A percentile compares a stretch with the other conserved stretches of the same genome.
Conservation (phyloP, 164 flowering plant genomes). For the Saururus chinensis region DNA sequence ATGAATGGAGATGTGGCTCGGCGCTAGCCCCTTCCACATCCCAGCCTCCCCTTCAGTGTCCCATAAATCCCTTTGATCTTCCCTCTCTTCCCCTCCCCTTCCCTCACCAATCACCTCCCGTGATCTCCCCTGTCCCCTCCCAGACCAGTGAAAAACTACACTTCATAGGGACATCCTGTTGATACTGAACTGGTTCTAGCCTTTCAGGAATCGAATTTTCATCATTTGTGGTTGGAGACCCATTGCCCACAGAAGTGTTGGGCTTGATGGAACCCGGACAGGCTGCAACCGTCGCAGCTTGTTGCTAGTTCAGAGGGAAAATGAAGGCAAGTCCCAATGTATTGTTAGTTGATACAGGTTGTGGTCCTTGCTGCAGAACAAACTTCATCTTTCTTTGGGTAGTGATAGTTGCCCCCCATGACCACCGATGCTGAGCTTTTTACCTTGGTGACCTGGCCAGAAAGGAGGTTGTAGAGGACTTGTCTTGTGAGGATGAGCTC, state of each 20-base stretch:
- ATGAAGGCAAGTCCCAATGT: constrained; percentile 65
- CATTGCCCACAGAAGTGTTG: constrained; percentile 16
- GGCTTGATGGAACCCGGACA: constrained; percentile 42
- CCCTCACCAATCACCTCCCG: no score
- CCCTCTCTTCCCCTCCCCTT: no score
- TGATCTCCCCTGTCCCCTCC: no score
- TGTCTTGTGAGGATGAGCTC: constrained; percentile 39
- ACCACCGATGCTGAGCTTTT: constrained; percentile 28
- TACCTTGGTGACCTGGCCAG: constrained; percentile 32
- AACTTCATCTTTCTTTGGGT: constrained; percentile 48
- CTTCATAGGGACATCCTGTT: no score
- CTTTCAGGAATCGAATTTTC: constrained; percentile 30
- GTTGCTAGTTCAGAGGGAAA: constrained; percentile 81
- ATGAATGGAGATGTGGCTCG: no score
- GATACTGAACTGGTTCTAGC: constrained; percentile 24
- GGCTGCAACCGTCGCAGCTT: constrained; percentile 30
- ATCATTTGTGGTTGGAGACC: constrained; percentile 20
- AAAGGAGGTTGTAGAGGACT: constrained; percentile 24
- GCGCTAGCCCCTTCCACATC: no score
- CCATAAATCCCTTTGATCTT: no score
- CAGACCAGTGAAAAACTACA: no score
- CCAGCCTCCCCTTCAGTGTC: no score
- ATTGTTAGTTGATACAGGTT: constrained; percentile 55
- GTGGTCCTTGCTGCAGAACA: constrained; percentile 54
- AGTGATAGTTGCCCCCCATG: constrained; percentile 29